Evolutionary conservation across 23 red algal species (phyloP), one percentile per base, ranked within the genome.

Genomic region (Gracilariopsis chorda): DNA sequence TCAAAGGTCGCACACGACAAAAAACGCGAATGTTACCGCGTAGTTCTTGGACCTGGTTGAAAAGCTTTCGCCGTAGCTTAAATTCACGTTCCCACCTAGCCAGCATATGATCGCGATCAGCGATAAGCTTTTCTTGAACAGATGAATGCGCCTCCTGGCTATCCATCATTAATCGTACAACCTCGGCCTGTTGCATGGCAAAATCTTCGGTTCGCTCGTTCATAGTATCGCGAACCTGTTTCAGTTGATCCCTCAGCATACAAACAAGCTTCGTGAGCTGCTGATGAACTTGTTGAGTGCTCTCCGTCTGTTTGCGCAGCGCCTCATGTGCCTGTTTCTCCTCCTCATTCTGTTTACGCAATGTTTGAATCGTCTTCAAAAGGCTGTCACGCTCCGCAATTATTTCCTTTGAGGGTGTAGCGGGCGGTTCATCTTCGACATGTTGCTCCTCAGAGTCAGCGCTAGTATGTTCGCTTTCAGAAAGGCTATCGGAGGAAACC

Each of bases 11-110:
- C 43, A 91, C 91, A 2, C 97, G 93, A 80, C 97, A 99, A 72
- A 96, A 99, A 0, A 99, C 97, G n/a, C 97, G 93, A 92, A 99
- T 96, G 35, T 99, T 99, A 23, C 97, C 97, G 23, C 84, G 88
- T 19, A 99, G 68, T 76, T 99, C 93, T 45, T 99, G 97, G 19
- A 99, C 82, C 52, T 83, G 55, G 63, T 99, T 99, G 69, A 96
- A 96, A 46, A 99, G 77, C 55, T 86, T 88, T 56, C 97, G 90
- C 17, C 97, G 81, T 77, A 79, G 60, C 44, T 88, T 82, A n/a
- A 91, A 94, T 52, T 98, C 96, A 25, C 67, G 71, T 40, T 52
- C 74, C 92, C 92, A 98, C 3, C 89, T 62, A 30, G 33, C 69
- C 27, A 46, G 0, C 23, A 73, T 24, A 25, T 73, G 67, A 5